Base-by-base conservation (phyloP, 106 monocot species). In the Hemerocallis citrina region DNA sequence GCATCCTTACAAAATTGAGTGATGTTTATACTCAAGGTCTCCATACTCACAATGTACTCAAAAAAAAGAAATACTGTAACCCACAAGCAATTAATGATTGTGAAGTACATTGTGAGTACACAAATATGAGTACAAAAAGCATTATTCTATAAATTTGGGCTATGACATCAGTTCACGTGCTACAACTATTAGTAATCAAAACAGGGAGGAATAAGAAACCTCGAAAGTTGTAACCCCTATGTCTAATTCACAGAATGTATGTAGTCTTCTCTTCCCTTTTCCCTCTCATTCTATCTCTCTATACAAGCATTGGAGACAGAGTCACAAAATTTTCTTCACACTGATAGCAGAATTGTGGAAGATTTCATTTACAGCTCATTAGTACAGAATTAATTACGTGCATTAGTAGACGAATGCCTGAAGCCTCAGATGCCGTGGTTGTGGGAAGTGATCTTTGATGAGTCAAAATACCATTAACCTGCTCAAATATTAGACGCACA, bases 371-470 rank as follows among this genome's bases (percentile, higher is more conserved):
- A 52, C 79, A 80, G 74, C 67, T 70, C 68, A 70, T 65, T 39
- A 88, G 63, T 16, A 88, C 73, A 50, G 83, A 83, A 57, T 76
- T 79, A 28, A 88, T 73, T 20, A 88, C 88, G 40, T 83, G 88
- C 69, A 83, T 76, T 34, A 88, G 60, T 3, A 83, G 39, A 13
- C 79, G 75, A 24, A 83, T 60, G 68, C 51, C 68, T 3, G 68
- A 52, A 32, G 61, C 69, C 41, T 87, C 86, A 7, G 75, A 61
- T 6, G 72, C 5, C 11, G 70, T 64, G 23, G 65, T 71, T 9
- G 76, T 68, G 12, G 77, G 81, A 22, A 74, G 42, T 0, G 81
- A 64, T 70, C 76, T 72, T 34, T 83, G 83, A 38, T 83, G 78
- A n/a, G 54, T 57, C 19, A 88, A 19, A 13, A 68, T 73, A 45